Evolutionary conservation across 2,329 filamentous ascomycete species (phyloP).

Genomic region (Curvularia hawaiiensis): DNA sequence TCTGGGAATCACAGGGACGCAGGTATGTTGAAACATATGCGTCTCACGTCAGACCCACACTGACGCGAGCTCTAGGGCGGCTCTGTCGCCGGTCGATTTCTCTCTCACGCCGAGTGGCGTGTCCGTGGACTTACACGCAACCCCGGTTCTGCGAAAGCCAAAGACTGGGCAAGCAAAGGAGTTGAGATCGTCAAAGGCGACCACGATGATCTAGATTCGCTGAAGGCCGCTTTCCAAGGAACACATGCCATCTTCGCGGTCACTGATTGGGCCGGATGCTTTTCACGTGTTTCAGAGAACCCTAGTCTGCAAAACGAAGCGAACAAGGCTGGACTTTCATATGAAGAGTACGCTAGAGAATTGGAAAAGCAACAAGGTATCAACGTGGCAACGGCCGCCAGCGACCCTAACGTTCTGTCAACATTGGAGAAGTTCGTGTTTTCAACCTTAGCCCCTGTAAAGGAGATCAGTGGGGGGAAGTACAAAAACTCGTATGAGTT

Average conservation of each 20-base stretch:
- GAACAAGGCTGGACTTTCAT: conserved; percentile 32
- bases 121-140: conserved; percentile 52
- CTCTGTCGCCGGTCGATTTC: conserved; percentile 32
- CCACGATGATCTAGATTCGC: conserved; percentile 19
- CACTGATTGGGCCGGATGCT: conserved; percentile 40
- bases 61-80: conserved; percentile 18
- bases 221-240: conserved; percentile 21
- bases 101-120: conserved; percentile 24
- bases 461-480: conserved; percentile 40
- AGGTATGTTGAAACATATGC: conserved; percentile 12
- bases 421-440: conserved; percentile 52
- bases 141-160: conserved; percentile 43
- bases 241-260: conserved; percentile 43
- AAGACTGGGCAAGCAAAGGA: conserved; percentile 31
- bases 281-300: conserved; percentile 38
- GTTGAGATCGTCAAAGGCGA: conserved; percentile 26
- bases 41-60: conserved; percentile 1
- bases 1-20: conserved; percentile 25
- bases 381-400: conserved; percentile 50
- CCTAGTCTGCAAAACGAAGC: conserved; percentile 14
- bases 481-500: conserved; percentile 47
- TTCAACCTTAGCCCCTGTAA: conserved; percentile 48
- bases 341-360: conserved; percentile 45
- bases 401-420: conserved; percentile 24
- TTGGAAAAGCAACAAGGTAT: conserved; percentile 39